phyloP scores from a whole-genome alignment of 768 basidiomycete genomes.

The Agrocybe chaxingu region DNA sequence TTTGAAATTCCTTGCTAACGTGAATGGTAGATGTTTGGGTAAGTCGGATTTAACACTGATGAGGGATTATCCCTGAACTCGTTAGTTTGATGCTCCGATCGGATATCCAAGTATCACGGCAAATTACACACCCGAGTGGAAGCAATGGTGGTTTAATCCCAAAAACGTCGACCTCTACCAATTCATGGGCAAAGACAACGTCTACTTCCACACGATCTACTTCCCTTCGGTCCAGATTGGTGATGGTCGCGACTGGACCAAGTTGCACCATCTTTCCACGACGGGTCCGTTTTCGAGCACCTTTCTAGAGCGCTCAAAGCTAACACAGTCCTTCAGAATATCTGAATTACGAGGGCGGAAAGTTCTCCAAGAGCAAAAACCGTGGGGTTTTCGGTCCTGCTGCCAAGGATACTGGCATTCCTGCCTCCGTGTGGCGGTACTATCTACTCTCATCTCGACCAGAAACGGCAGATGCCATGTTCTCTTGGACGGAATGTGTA shows the following conservation, averaged over 20 bases:
- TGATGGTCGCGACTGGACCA: conserved; percentile 92
- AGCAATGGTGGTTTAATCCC: conserved; percentile 94
- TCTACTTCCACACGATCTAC: conserved; percentile 97
- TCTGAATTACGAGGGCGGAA: conserved; percentile 96
- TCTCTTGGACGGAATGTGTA: conserved; percentile 95
- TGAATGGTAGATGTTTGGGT: conserved; percentile 83
- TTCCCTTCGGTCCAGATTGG: conserved; percentile 89
- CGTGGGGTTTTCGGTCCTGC: conserved; percentile 96
- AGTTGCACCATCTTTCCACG: conserved; percentile 88
- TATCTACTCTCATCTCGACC: conserved; percentile 91
- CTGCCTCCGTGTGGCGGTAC: conserved; percentile 95
- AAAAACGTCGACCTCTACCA: conserved; percentile 90
- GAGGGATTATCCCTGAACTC: conserved; percentile 9
- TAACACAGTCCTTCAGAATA: conserved; percentile 57
- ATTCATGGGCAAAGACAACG: conserved; percentile 99
- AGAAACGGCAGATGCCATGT: conserved; percentile 92
- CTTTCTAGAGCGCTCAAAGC: too few species aligned
- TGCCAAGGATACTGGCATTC: conserved; percentile 90
- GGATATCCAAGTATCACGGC: conserved; percentile 98
- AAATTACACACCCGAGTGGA: conserved; percentile 92
- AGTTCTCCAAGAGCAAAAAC: conserved; percentile 97
- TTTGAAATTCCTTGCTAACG: conserved; percentile 2
- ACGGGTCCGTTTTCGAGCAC: conserved; percentile 62
- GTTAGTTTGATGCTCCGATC: conserved; percentile 94
- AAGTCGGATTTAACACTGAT: conserved; percentile 24